Percentiles rank a stretch among this genome's conserved stretches.
Conservation (phyloP, 1,284 basidiomycete genomes). For the Naganishia albida region DNA sequence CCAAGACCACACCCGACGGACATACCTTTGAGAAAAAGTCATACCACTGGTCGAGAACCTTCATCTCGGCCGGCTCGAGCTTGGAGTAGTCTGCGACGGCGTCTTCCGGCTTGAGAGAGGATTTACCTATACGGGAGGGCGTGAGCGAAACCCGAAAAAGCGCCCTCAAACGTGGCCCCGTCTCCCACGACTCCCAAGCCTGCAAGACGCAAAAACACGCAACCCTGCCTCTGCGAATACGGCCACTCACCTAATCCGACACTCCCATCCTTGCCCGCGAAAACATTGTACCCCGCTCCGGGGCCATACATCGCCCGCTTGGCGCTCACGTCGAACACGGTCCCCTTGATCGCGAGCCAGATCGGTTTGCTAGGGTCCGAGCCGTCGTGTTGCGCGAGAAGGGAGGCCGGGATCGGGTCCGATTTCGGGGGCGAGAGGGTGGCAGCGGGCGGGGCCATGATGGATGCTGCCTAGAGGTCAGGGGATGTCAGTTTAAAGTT, state of each 20-base stretch:
- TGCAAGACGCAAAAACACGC: too few species aligned
- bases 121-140: constrained; percentile 57
- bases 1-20: not conserved
- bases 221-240: too few species aligned
- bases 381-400: constrained; percentile 50
- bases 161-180: too few species aligned
- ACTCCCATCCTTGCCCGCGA: constrained; percentile 86
- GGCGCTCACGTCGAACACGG: constrained; percentile 52
- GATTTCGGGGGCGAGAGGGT: constrained; percentile 49
- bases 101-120: constrained; percentile 82
- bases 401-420: constrained; percentile 47
- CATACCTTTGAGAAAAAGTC: constrained; percentile 67
- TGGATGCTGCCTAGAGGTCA: constrained; percentile 39
- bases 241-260: constrained; percentile 74
- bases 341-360: constrained; percentile 55
- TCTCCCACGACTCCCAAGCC: too few species aligned
- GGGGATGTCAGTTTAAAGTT: not conserved
- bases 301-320: constrained; percentile 55
- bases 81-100: constrained; percentile 83
- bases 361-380: constrained; percentile 49
- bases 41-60: constrained; percentile 89
- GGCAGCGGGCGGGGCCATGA: constrained; percentile 52
- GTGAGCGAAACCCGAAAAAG: too few species aligned
- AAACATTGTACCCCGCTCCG: constrained; percentile 56
- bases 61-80: constrained; percentile 72